Conservation (phyloP, 306 rosid species). For the Lathyrus oleraceus region DNA sequence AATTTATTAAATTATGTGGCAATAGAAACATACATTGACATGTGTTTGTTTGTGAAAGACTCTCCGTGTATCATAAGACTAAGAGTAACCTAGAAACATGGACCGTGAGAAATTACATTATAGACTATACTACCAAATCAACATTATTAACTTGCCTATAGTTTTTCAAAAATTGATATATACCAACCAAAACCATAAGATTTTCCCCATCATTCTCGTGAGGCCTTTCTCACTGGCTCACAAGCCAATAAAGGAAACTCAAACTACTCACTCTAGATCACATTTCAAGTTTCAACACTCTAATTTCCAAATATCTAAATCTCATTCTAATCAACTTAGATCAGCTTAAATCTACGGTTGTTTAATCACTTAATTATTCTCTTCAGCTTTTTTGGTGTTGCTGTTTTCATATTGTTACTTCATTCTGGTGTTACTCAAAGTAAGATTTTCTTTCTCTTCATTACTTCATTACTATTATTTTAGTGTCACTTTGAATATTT, state of each 20-base stretch:
- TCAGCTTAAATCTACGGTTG: conserved; percentile 29
- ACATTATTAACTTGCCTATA: neutral
- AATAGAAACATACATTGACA: conserved; percentile 24
- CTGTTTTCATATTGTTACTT: conserved; percentile 22
- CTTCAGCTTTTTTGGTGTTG: conserved; percentile 10
- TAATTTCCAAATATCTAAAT: conserved; percentile 16
- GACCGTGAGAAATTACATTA: conserved; percentile 2
- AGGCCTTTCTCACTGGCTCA: conserved; percentile 33
- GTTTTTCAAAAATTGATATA: conserved; percentile 27
- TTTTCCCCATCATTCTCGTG: conserved; percentile 59
- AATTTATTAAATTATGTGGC: no score
- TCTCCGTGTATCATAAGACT: conserved; percentile 27
- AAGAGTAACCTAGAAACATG: conserved; percentile 44
- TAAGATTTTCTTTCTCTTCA: conserved; percentile 16
- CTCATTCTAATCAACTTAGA: neutral
- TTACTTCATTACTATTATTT: conserved; percentile 4
- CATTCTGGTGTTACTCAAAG: conserved; percentile 20
- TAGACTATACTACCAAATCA: conserved; percentile 13
- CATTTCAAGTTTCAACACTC: conserved; percentile 38
- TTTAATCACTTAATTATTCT: neutral
- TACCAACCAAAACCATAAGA: conserved; percentile 35
- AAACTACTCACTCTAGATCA: conserved; percentile 43
- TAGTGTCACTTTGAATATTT: conserved; percentile 35
- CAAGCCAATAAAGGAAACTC: conserved; percentile 49
- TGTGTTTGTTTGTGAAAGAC: conserved; percentile 32